Conservation (phyloP, 225 moss, liverwort and hornwort genomes). For the Neckera pumila region DNA sequence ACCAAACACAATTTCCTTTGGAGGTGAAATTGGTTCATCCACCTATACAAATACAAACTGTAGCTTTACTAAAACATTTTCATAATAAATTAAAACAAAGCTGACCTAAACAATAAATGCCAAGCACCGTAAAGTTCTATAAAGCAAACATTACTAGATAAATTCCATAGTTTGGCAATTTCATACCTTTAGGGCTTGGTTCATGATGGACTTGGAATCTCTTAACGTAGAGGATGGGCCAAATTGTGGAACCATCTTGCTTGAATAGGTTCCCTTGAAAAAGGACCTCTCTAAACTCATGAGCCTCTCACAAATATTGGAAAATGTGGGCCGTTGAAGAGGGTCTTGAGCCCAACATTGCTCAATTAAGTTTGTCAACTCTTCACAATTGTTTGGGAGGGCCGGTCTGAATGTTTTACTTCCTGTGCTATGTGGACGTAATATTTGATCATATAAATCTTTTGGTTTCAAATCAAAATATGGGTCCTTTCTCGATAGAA, state of each 20-base stretch:
- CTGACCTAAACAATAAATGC: not conserved
- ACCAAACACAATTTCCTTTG: accelerated
- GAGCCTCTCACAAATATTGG: not conserved
- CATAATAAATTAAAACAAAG: not conserved
- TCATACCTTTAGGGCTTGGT: not conserved
- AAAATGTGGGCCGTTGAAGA: not conserved
- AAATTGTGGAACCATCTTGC: not conserved
- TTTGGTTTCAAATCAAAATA: accelerated
- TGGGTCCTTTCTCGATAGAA: not conserved
- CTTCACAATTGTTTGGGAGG: not conserved
- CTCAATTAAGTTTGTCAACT: not conserved
- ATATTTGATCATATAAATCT: not conserved
- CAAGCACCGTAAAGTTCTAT: accelerated
- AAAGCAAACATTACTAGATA: not conserved
- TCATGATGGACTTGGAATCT: accelerated
- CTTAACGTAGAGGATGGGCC: accelerated
- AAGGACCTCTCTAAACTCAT: not conserved
- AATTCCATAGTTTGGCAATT: accelerated
- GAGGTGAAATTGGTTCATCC: no score
- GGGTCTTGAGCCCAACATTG: not conserved
- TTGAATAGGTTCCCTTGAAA: not conserved
- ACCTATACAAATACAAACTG: not conserved
- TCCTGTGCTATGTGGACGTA: accelerated
- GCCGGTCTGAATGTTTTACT: not conserved
- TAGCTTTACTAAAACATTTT: not conserved